Base-by-base conservation (phyloP, 495 filamentous ascomycete species). In the Aspergillus panamensis region DNA sequence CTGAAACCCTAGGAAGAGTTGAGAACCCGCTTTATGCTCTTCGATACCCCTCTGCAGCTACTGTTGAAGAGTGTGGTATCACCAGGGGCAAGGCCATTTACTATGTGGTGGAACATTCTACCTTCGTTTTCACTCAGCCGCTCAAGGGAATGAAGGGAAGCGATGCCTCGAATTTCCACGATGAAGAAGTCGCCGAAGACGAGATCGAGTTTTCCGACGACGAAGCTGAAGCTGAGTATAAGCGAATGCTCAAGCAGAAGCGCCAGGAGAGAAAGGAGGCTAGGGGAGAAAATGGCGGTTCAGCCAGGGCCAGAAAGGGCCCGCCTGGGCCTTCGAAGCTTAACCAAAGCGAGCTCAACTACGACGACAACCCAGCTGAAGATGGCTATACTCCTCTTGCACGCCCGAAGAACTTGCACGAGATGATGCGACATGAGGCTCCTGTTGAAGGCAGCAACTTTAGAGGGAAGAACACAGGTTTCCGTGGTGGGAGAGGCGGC, bases 161-260 rank as follows among this genome's bases (percentile, higher is more conserved):
- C 14, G 94, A 98, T 72, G 93, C 94, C 0, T 95, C 90, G 39
- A 96, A 97, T 65, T 77, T 95, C 53, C 85, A 95, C 67, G 94
- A 98, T 62, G 94, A 98, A 66, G 93, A 97, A 72, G 78, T 91
- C n/a, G 82, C 73, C 2, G 88, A 87, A 21, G 87, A 91, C 14
- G 92, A 97, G 66, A 80, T 90, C 32, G 94, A 97, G 64, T 97
- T 97, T 65, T 96, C 92, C 0, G 94, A 97, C 61, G 94, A 98
- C 60, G 94, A 97, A 73, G 87, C 88, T 19, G 94, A 97, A 69
- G 86, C 85, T 7, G 90, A 92, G 63, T 82, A 90, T 67, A 95
- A 88, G 76, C 74, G 77, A 49, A 88, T 84, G 64, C 66, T 82
- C 59, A 89, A 88, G 71, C 75, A 86, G 68, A 80, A 80, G 62